Conservation (phyloP, 2,329 filamentous ascomycete species). For the Cladorrhinum sp. region DNA sequence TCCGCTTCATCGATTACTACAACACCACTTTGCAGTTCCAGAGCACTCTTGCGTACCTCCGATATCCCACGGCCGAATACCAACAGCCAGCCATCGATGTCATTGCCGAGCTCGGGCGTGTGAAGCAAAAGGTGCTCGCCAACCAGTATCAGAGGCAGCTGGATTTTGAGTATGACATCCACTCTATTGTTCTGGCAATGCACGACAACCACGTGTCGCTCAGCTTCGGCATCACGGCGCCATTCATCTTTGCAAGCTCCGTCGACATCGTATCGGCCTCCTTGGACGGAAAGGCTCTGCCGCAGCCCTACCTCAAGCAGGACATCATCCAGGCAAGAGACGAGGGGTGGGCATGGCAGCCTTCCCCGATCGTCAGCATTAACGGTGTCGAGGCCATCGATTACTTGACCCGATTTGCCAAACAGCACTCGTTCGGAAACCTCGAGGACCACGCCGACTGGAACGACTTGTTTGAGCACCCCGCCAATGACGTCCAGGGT, state of each 20-base stretch:
- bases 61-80: slow-evolving; percentile 38
- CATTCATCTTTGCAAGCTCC: slow-evolving; percentile 33
- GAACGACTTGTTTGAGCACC: slow-evolving; percentile 36
- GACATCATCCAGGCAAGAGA: slow-evolving; percentile 30
- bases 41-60: slow-evolving; percentile 41
- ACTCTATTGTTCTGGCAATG: slow-evolving; percentile 31
- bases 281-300: slow-evolving; percentile 27
- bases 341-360: background rate
- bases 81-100: slow-evolving; percentile 40
- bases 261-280: slow-evolving; percentile 33
- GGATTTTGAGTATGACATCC: slow-evolving; percentile 36
- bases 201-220: slow-evolving; percentile 37
- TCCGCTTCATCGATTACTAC: slow-evolving; percentile 43
- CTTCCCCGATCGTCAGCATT: slow-evolving; percentile 31
- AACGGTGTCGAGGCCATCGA: slow-evolving; percentile 30
- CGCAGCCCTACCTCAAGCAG: slow-evolving; percentile 30
- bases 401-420: slow-evolving; percentile 33
- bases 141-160: slow-evolving; percentile 37
- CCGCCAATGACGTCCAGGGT: slow-evolving; percentile 27
- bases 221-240: slow-evolving; percentile 29
- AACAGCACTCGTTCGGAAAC: slow-evolving; percentile 34
- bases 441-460: slow-evolving; percentile 42
- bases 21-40: slow-evolving; percentile 45
- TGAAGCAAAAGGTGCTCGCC: slow-evolving; percentile 33
- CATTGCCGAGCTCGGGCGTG: slow-evolving; percentile 29